Evolutionary conservation across 1,284 basidiomycete species (phyloP), one percentile per base, ranked within the genome.

Genomic region (Caloboletus firmus): DNA sequence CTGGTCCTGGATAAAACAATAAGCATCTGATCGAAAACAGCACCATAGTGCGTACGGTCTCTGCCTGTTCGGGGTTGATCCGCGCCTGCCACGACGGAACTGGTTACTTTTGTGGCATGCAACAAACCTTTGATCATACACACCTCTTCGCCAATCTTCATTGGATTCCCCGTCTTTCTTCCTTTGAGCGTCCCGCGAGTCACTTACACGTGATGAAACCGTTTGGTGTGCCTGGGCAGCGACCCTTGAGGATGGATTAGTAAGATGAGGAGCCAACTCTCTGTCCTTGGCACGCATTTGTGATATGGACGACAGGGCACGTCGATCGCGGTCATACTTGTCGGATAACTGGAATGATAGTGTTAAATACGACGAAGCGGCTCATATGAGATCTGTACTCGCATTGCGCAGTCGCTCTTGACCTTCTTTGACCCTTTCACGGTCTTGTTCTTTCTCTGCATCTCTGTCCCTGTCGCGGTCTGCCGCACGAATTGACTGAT

Each of bases 91-190:
- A 47, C 3, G 26, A 55, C 22, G 31, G 13, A 36, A 13, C 17
- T 15, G 30, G 49, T 56, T 42, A 63, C 10, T 34, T 28, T 26
- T 32, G 47, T 12, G 12, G 13, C 17, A 49, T 34, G n/a, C 3
- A 43, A 45, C 36, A 51, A 56, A 46, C 5, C 6, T 57, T 47
- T 12, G n/a, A 52, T 8, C 30, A 57, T 44, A 55, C 75, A 56
- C 62, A 89, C 89, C 86, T 81, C 87, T 80, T 65, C 89, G 79
- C 89, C 89, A 91, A 66, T 91, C 89, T 62, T 91, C 88, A 60
- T 80, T 83, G 40, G 75, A 76, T 67, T 91, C 89, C 39, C 84
- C 87, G 43, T 77, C 75, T 70, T 85, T 89, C 72, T 84, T 85
- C 74, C 81, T 88, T 44, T 72, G 62, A 49, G 72, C 57, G n/a